Percentiles rank a stretch among this genome's conserved stretches.
Evolutionary conservation across 2,329 filamentous ascomycete genomes (phyloP).

Genomic region (Fusarium veterinarium): DNA sequence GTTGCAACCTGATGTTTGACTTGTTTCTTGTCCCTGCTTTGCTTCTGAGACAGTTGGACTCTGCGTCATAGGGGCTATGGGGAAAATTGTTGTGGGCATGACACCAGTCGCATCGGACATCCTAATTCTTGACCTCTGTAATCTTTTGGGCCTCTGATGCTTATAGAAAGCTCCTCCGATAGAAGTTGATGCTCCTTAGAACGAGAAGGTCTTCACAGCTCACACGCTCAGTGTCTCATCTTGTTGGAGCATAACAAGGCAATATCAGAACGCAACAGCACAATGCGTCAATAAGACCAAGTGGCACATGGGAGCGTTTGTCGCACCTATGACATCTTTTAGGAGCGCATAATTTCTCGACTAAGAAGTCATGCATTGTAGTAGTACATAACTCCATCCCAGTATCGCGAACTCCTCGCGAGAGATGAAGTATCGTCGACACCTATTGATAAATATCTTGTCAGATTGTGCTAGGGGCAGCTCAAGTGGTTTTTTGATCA

Average conservation of each 20-base stretch:
- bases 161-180: conserved; percentile 2
- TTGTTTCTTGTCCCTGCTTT: conserved; percentile 31
- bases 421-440: neutral
- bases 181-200: conserved; percentile 5
- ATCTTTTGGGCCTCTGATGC: conserved; percentile 7
- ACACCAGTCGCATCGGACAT: conserved; percentile 5
- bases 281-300: conserved; percentile 4
- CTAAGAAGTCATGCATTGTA: neutral
- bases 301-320: conserved; percentile 15
- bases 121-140: conserved; percentile 16
- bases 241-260: conserved; percentile 11
- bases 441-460: neutral
- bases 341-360: conserved; percentile 3
- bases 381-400: neutral
- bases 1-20: conserved; percentile 22
- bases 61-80: neutral
- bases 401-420: conserved; percentile 4
- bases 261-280: conserved; percentile 10
- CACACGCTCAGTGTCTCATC: conserved; percentile 28
- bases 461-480: neutral
- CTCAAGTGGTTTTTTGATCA: neutral
- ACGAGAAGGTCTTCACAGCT: conserved; percentile 6
- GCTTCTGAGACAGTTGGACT: neutral
- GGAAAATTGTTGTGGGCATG: neutral
- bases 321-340: conserved; percentile 12